Evolutionary conservation across 78 protist genomes (phyloP), one percentile per base, ranked within the genome.

Genomic region (Monosiga brevicollis): DNA sequence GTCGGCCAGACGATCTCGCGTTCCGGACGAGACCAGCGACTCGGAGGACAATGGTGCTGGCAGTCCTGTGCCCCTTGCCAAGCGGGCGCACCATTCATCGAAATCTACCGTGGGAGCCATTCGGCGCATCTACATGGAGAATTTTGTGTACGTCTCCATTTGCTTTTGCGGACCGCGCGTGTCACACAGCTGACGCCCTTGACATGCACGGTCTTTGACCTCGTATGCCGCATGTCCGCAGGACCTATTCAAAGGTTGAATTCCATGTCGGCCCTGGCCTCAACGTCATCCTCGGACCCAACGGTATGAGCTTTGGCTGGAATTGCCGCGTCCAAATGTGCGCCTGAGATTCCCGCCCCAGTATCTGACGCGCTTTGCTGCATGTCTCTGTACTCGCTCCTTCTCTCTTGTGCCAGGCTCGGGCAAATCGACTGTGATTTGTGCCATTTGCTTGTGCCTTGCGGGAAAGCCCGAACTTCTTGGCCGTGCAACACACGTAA

Each of bases 261-360:
- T 49, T 79, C 70, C n/a, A 11, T 0, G 92, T 92, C 0, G 92
- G 92, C 24, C 89, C 92, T 0, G 1, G 29, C 15, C 73, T 92
- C 85, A 96, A 96, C 55, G 90, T 95, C 1, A 77, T 96, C 35
- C 76, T 95, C 55, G 98, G 98, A 1, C 98, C 98, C 6, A 96
- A 96, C 80, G 98, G 98, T 3, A 82, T 20, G 29, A 15, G 29
- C 29, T 15, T 6, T 49, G 62, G 29, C 15, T 49, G 62, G 6
- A 15, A 20, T 49, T 49, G 62, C 15, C 29, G 62, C 6, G 29
- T 49, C 29, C 62, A 49, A 49, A 15, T 15, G 62, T 49, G 62
- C 62, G 62, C 62, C 62, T 49, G 62, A 6, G 62, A 20, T 49
- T 49, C 15, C 29, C 15, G 62, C 62, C n/a, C n/a, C n/a, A n/a